Percentiles rank a stretch among this genome's conserved stretches.
These are phyloP conservation scores for Metschnikowia sp. DNA, from an alignment of 805 yeast species.

Conservation along the genomic window DNA sequence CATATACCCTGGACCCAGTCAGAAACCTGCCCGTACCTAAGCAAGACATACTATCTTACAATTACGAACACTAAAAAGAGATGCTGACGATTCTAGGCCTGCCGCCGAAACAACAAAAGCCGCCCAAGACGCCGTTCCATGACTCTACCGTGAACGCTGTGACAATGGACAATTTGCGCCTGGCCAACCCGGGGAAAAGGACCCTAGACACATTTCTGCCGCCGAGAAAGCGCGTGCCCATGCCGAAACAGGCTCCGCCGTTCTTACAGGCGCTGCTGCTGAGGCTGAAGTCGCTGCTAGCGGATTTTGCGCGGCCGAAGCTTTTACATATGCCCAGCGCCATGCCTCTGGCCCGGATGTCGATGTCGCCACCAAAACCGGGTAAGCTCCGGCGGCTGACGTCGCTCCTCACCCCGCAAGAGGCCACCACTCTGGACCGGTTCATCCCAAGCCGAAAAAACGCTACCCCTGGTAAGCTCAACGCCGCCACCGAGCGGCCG, in stretches of 20 bases:
- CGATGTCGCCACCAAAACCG: conserved; percentile 19
- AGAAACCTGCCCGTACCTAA: background rate
- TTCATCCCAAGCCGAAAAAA: conserved; percentile 44
- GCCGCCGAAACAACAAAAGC: conserved; percentile 8
- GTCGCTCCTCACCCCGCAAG: conserved; percentile 14
- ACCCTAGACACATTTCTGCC: conserved; percentile 11
- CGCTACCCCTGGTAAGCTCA: conserved; percentile 36
- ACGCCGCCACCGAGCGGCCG: conserved; percentile 29
- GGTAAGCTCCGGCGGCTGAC: conserved; percentile 18
- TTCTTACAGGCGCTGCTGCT: conserved; percentile 4
- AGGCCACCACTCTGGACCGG: conserved; percentile 27
- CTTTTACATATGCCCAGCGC: conserved; percentile 6
- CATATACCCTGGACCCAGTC: no score
- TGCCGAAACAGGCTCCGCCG: conserved; percentile 10
- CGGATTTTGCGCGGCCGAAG: conserved; percentile 15
- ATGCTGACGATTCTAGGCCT: conserved; percentile 6
- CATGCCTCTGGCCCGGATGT: conserved; percentile 2
- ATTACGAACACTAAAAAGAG: background rate
- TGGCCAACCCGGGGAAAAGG: conserved; percentile 10
- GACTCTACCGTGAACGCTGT: conserved; percentile 14
- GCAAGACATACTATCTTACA: no score
- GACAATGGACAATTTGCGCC: conserved; percentile 13
- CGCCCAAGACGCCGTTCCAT: conserved; percentile 16
- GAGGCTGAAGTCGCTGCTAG: conserved; percentile 16
- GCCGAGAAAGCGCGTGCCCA: conserved; percentile 9